Percentiles rank a stretch among this genome's conserved stretches.
These are phyloP conservation scores for Erodium trifolium DNA, from an alignment of 441 rosid genomes.

Conservation along the genomic window DNA sequence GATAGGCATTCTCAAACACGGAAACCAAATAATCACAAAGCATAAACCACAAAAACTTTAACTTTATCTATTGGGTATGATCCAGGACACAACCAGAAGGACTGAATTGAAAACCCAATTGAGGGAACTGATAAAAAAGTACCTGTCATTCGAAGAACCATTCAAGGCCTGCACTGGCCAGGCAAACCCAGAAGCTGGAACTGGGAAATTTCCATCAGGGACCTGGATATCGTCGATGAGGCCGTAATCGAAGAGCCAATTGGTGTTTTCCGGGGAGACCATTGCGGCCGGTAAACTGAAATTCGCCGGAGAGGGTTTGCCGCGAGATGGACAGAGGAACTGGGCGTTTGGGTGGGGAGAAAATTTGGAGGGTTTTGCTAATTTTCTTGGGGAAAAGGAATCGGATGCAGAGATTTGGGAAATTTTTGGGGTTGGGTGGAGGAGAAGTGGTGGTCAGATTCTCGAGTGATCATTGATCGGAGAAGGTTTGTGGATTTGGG, in stretches of 20 bases:
- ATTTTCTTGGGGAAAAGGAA: constrained; percentile 11
- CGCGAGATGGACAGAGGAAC: too few relatives aligned
- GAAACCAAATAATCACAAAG: neutral
- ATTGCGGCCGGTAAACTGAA: constrained; percentile 31
- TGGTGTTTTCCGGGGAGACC: constrained; percentile 68
- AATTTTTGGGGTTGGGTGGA: constrained; percentile 1
- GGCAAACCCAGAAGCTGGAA: constrained; percentile 48
- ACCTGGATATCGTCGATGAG: constrained; percentile 61
- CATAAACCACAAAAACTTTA: neutral
- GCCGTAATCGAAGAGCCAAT: constrained; percentile 61
- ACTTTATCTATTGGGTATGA: neutral
- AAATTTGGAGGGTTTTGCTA: neutral
- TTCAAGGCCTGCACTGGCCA: constrained; percentile 55
- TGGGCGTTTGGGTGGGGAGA: constrained; percentile 8
- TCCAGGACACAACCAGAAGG: neutral
- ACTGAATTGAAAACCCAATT: neutral
- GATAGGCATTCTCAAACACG: neutral
- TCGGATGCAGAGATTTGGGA: neutral
- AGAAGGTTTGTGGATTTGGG: neutral
- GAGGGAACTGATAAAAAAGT: neutral
- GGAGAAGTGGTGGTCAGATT: constrained; percentile 2
- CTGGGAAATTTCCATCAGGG: constrained; percentile 43
- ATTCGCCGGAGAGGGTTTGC: constrained; percentile 8
- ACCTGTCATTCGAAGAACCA: constrained; percentile 54
- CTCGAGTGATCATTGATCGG: constrained; percentile 3